Percentiles rank a stretch among this genome's conserved stretches.
Conservation (phyloP, 352 stramenopile genomes). For the Phytophthora cryptogea region DNA sequence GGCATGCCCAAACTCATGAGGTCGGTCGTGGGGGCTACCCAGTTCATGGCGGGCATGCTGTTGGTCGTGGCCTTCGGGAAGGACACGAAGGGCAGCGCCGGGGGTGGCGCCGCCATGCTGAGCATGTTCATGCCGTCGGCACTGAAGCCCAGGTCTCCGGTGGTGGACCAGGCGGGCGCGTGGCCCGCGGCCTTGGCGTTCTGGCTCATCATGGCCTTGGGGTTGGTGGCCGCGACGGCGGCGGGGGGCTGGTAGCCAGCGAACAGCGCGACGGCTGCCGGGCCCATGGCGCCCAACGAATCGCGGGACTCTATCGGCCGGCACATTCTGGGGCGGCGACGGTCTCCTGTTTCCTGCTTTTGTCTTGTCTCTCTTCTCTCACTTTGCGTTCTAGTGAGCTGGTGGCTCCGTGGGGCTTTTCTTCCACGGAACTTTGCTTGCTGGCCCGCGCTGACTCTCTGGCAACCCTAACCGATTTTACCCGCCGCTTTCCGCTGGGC, state of each 20-base stretch:
- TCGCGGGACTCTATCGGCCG: constrained; percentile 84
- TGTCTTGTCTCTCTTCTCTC: constrained; percentile 27
- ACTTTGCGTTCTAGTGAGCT: constrained; percentile 36
- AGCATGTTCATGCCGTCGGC: constrained; percentile 62
- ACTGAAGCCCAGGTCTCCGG: constrained; percentile 35
- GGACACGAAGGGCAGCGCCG: constrained; percentile 70
- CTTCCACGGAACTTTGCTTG: constrained; percentile 20
- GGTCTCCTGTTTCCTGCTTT: constrained; percentile 31
- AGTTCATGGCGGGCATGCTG: constrained; percentile 57
- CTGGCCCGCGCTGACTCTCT: not conserved
- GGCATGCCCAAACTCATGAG: constrained; percentile 45
- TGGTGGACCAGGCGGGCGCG: constrained; percentile 31
- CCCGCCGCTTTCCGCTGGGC: no score
- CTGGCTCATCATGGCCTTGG: constrained; percentile 44
- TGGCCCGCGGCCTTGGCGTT: constrained; percentile 23
- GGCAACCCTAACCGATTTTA: not conserved
- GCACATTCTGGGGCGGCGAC: constrained; percentile 52
- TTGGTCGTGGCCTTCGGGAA: constrained; percentile 52
- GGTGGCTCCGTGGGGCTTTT: constrained; percentile 13
- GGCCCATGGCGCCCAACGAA: constrained; percentile 81
- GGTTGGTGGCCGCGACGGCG: constrained; percentile 11
- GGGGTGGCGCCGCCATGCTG: constrained; percentile 61
- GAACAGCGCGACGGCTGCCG: constrained; percentile 73
- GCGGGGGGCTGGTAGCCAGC: constrained; percentile 71
- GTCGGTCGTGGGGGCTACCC: constrained; percentile 34